Evolutionary conservation across 495 filamentous ascomycete species (phyloP), one percentile per base, ranked within the genome.

Genomic region (Penicillium daleae): DNA sequence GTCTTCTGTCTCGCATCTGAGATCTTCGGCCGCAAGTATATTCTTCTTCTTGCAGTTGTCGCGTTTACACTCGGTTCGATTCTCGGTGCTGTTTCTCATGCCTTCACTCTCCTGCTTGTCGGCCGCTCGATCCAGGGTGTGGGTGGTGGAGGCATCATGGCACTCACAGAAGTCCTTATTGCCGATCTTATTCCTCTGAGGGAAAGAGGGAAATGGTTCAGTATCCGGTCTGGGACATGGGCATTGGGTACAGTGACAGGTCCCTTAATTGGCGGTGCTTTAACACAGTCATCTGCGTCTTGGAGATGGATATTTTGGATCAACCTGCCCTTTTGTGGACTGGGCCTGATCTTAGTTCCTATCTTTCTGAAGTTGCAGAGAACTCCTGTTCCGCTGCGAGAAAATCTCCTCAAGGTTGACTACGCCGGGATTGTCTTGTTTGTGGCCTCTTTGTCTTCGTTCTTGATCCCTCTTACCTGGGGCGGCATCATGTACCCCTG

Each of bases 281-380:
- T 80, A 12, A 65, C 62, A 2, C 24, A 69, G 32, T 40, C 64
- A 6, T 32, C 57, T 40, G 74, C 76, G 27, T 78, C 76, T 0
- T 86, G 83, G 83, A 56, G 83, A 17, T 86, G 85, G 86, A 82
- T 85, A 42, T 90, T 90, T 66, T 90, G 85, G 68, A 81, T 90
- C 67, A 90, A 89, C 64, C 72, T 89, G 6, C 68, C 79, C 19
- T 71, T 88, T 8, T 77, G 78, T 33, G 86, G 65, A 8, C 60
- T 77, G 10, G 73, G 78, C 0, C 81, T 87, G 0, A 71, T 80
- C 22, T 81, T 84, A 48, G 9, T 89, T 32, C 76, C 84, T 59
- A 49, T 83, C 48, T 74, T 87, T 19, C 80, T 84, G 4, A 65
- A 72, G 3, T 62, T 78, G 22, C 72, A 80, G 6, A 55, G 57